Evolutionary conservation across 75 land plant species (phyloP).

Genomic region (Selaginella moellendorffii): DNA sequence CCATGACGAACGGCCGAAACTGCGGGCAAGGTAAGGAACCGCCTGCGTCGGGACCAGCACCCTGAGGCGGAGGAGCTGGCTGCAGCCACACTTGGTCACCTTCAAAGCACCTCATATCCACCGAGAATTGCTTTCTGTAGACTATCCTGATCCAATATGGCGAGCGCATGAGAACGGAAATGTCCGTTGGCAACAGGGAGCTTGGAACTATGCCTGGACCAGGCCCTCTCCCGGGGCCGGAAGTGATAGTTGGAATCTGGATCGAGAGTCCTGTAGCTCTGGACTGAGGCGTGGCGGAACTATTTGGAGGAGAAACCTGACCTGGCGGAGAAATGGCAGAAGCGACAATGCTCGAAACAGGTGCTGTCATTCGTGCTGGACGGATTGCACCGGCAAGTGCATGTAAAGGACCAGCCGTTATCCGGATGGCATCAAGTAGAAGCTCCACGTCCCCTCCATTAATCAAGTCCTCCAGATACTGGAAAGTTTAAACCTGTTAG

Average conservation of each 20-base stretch:
- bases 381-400: constrained; percentile 91
- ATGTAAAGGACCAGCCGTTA: constrained; percentile 95
- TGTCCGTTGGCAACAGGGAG: constrained; percentile 90
- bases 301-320: constrained; percentile 35
- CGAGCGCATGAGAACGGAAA: constrained; percentile 80
- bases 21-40: constrained; percentile 97
- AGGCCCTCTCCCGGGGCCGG: constrained; percentile 50
- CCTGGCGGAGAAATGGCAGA: constrained; percentile 16
- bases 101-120: constrained; percentile 98
- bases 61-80: constrained; percentile 95
- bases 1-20: constrained; percentile 97
- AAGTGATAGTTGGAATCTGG: background rate
- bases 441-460: constrained; percentile 92
- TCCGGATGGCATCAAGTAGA: constrained; percentile 78
- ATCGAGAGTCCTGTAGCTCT: no score
- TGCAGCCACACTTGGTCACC: constrained; percentile 99
- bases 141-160: constrained; percentile 95
- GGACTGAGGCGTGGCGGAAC: constrained; percentile 13
- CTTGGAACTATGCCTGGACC: constrained; percentile 95
- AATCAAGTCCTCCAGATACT: constrained; percentile 96
- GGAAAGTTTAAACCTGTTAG: no score
- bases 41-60: constrained; percentile 47
- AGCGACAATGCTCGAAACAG: background rate
- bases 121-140: constrained; percentile 85
- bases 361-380: constrained; percentile 59